Percentiles rank a stretch among this genome's conserved stretches.
Conservation (phyloP, 2,329 filamentous ascomycete genomes). For the Cladobotryum protrusum region DNA sequence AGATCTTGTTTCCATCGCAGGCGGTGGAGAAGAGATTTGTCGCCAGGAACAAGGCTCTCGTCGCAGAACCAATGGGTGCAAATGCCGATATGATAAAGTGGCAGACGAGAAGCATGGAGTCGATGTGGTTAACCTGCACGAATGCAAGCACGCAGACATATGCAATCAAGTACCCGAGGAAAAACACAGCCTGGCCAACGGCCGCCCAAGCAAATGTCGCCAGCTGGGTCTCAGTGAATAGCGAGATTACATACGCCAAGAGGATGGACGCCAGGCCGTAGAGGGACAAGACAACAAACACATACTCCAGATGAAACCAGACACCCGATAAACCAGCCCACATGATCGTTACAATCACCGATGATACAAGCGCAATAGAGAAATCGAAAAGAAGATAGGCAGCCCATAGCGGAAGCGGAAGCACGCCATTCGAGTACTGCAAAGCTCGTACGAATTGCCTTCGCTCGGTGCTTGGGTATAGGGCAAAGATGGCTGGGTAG, state of each 20-base stretch:
- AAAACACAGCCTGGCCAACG: conserved; percentile 65
- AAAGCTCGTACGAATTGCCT: conserved; percentile 72
- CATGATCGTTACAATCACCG: conserved; percentile 60
- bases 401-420: conserved; percentile 74
- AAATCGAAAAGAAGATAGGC: conserved; percentile 81
- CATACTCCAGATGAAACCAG: conserved; percentile 74
- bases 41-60: conserved; percentile 67
- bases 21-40: conserved; percentile 80
- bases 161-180: conserved; percentile 64
- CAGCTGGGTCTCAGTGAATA: conserved; percentile 72
- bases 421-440: conserved; percentile 87
- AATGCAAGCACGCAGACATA: conserved; percentile 71
- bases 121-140: conserved; percentile 61
- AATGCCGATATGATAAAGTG: conserved; percentile 71
- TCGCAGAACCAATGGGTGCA: conserved; percentile 69
- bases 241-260: conserved; percentile 72
- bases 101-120: conserved; percentile 58
- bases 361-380: conserved; percentile 58
- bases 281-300: conserved; percentile 74
- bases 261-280: conserved; percentile 75
- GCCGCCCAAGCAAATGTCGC: conserved; percentile 79
- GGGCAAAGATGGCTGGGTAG: conserved; percentile 78
- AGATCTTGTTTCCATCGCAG: conserved; percentile 59
- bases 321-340: conserved; percentile 58
- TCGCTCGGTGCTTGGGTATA: conserved; percentile 84